Evolutionary conservation across 2,329 filamentous ascomycete genomes (phyloP), one percentile per base, ranked within the genome.

Genomic region (Colletotrichum sojae): DNA sequence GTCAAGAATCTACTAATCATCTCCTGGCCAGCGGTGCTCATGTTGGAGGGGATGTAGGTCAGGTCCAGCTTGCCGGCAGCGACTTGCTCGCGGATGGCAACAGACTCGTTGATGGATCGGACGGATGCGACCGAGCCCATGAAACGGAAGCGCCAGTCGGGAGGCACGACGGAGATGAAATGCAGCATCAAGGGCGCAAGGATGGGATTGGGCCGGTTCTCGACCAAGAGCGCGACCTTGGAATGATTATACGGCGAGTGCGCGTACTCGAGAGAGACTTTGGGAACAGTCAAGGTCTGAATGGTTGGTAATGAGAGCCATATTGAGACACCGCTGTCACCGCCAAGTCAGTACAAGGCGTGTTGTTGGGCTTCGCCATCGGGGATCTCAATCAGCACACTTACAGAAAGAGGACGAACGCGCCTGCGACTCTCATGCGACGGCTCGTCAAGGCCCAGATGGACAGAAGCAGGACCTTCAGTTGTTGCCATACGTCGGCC

Each of bases 181-280:
- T 89, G 86, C 25, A 88, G 80, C 76, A 88, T 78, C 46, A 88
- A 78, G 1, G 87, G 86, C 3, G 85, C 85, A 49, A 89, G 82
- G 70, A 84, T 78, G 3, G 85, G 81, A 43, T 81, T 80, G 2
- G 83, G 74, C 1, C 87, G 83, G 76, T 84, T 84, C 75, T 89
- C 87, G 69, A 89, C 83, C 20, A 89, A 80, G 12, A 89, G 82
- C 39, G 86, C 87, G 45, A 89, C 80, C 75, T 88, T 88, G 71
- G 80, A 83, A 57, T 80, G 78, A 73, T 88, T 86, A 77, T 79
- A 84, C 12, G 77, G 78, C 31, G 80, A 77, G 20, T 76, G 69
- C 48, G 70, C 68, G 72, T 82, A 82, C 60, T 81, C 76, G 56
- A 83, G 70, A 10, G 71, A 73, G 59, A 80, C 71, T 31, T 72